Evolutionary conservation across 805 yeast species (phyloP).

Genomic region (Maudiozyma bulderi): DNA sequence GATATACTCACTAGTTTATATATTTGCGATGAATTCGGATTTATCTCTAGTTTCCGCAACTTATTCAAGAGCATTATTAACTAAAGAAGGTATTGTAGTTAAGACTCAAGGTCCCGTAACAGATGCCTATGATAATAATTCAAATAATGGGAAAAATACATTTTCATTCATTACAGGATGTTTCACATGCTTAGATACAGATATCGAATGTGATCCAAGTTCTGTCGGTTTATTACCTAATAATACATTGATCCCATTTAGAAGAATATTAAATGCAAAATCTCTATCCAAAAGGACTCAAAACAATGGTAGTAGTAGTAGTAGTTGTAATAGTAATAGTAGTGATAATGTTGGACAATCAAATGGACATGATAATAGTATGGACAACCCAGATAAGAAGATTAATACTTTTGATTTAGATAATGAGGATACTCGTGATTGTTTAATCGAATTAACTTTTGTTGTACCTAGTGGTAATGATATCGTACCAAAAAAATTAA

Average conservation of each 20-base stretch:
- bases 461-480: constrained; percentile 9
- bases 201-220: constrained; percentile 9
- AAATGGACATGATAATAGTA: not conserved
- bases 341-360: not conserved
- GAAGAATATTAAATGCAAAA: constrained; percentile 23
- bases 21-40: not conserved
- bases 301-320: too few species aligned
- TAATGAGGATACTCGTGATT: not conserved
- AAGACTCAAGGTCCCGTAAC: constrained; percentile 20
- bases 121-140: constrained; percentile 2
- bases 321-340: not conserved
- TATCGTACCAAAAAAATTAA: constrained; percentile 26
- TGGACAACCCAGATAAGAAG: not conserved
- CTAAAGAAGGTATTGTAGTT: constrained; percentile 27
- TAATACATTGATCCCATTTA: constrained; percentile 26
- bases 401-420: not conserved
- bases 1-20: not conserved
- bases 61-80: constrained; percentile 19
- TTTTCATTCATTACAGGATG: constrained; percentile 22
- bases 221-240: constrained; percentile 16
- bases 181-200: constrained; percentile 17
- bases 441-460: constrained; percentile 4
- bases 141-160: constrained; percentile 3
- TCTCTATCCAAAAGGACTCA: not conserved
- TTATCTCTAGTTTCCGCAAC: not conserved